Percentiles rank a stretch among this genome's conserved stretches.
Conservation (phyloP, 2,329 filamentous ascomycete species). For the Epichloe coenophiala region DNA sequence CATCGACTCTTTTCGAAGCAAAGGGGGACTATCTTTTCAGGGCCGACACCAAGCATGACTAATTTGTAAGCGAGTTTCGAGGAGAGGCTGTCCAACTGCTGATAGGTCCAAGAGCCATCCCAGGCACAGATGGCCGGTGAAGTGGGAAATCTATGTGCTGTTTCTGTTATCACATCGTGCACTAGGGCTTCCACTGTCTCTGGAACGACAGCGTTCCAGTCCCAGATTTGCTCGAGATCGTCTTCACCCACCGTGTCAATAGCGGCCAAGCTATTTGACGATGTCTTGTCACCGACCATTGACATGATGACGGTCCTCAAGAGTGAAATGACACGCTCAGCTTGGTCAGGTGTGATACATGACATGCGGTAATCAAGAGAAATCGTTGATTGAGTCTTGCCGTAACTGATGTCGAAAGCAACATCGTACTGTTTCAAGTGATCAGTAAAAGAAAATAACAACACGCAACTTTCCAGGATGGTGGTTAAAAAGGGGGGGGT, state of each 20-base stretch:
- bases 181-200: slow-evolving; percentile 6
- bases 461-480: too few relatives aligned
- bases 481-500: too few relatives aligned
- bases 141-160: slow-evolving; percentile 3
- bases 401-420: background rate
- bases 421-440: background rate
- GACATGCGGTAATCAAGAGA: background rate
- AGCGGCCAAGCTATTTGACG: background rate
- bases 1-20: slow-evolving; percentile 15
- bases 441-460: background rate
- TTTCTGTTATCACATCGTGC: slow-evolving; percentile 11
- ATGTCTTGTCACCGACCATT: background rate
- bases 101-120: slow-evolving; percentile 28
- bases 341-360: background rate
- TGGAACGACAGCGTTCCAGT: slow-evolving; percentile 9
- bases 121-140: slow-evolving; percentile 9
- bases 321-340: background rate
- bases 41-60: background rate
- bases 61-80: slow-evolving; percentile 7
- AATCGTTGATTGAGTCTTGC: background rate
- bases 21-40: slow-evolving; percentile 10
- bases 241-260: background rate
- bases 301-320: background rate
- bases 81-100: slow-evolving; percentile 15
- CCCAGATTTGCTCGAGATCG: slow-evolving; percentile 6